Evolutionary conservation across 2,329 filamentous ascomycete genomes (phyloP), one percentile per base, ranked within the genome.

Genomic region (Talaromyces islandicus): DNA sequence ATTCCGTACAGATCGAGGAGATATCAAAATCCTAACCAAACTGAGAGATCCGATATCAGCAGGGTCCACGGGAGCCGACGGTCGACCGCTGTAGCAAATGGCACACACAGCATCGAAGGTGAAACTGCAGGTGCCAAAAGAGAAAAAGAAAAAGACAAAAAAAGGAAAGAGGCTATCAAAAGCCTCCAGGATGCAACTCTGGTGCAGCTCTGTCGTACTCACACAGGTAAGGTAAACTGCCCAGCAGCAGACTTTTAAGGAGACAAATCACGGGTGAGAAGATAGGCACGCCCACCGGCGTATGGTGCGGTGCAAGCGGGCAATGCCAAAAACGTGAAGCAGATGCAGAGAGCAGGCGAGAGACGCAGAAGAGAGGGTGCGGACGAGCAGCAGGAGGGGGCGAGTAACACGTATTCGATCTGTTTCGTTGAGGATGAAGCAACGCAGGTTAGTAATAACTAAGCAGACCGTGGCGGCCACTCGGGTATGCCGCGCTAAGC

Each of bases 161-260:
- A 14, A 35, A 32, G 11, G 30, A 7, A 24, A 54, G 25, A 32
- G 38, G 7, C 32, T 35, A 38, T n/a, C 17, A 14, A 35, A 35
- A 38, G 35, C 35, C 35, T n/a, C 35, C 35, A 38, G 17, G 2
- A 38, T 7, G 7, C 35, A 38, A 38, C 14, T 50, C 19, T 50
- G 19, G 17, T n/a, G 35, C 6, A 38, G n/a, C 17, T 50, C 10
- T 50, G 19, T 56, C n/a, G 19, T 38, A 64, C 61, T 64, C 60
- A 63, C 63, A 61, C 57, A 62, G 57, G 57, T 24, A 55, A 27
- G 54, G 61, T 43, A 57, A 63, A 63, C 63, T 64, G 63, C 59
- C 63, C 63, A 64, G 60, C 38, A 62, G 55, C 60, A 66, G 64
- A 65, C 63, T 66, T 66, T 65, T 68, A 64, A 58, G 61, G 64